These are phyloP conservation scores for Neurospora sp. DNA, from an alignment of 495 filamentous ascomycete species.

Conservation along the genomic window DNA sequence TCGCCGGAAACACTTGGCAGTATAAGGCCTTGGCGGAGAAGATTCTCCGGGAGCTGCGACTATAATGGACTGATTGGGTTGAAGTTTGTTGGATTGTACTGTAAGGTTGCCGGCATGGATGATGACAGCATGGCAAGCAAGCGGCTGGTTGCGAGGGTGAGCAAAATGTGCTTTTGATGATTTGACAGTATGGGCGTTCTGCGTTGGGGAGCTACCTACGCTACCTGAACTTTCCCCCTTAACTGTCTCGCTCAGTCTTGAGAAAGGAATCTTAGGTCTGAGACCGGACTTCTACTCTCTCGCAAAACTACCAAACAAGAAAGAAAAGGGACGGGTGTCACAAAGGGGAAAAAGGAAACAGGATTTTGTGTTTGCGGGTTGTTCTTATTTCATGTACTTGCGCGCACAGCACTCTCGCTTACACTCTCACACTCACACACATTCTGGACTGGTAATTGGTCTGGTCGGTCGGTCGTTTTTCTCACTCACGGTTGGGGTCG, in stretches of 20 bases:
- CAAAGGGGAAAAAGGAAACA: neutral
- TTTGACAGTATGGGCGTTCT: neutral
- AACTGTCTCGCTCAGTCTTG: neutral
- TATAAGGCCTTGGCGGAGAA: constrained; percentile 97
- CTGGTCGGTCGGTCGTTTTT: neutral
- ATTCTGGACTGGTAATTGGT: neutral
- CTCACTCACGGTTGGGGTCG: neutral
- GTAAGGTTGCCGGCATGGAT: neutral
- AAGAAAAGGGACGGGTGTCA: neutral
- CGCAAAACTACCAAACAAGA: neutral
- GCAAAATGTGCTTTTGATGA: neutral
- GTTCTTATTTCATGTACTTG: neutral
- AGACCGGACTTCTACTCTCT: neutral
- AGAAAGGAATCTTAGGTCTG: neutral
- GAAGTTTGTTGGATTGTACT: neutral
- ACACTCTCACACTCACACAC: neutral
- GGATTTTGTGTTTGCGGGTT: neutral
- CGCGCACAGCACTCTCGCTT: neutral
- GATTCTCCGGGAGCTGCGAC: constrained; percentile 77
- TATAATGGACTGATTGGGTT: constrained; percentile 35
- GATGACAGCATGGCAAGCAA: neutral
- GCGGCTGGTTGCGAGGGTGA: neutral
- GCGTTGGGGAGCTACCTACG: neutral
- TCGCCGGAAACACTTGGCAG: constrained; percentile 92
- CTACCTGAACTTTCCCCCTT: neutral